Conservation (phyloP, 148 eudicot species). For the Simmondsia chinensis region DNA sequence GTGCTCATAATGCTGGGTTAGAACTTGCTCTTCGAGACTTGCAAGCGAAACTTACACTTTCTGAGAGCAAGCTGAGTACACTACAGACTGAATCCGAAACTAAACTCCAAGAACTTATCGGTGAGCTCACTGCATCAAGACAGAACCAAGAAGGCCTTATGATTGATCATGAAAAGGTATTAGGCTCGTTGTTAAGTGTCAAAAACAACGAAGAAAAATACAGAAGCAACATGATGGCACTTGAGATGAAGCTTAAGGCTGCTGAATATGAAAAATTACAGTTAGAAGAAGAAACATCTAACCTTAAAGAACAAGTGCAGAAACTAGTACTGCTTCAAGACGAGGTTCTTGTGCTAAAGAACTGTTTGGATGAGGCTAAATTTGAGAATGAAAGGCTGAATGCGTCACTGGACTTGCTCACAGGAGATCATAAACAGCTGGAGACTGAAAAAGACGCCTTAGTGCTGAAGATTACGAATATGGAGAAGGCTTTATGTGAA, state of each 20-base stretch:
- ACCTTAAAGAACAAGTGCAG: slow-evolving; percentile 53
- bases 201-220: slow-evolving; percentile 49
- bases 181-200: slow-evolving; percentile 25
- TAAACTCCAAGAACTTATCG: slow-evolving; percentile 36
- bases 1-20: slow-evolving; percentile 41
- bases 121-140: slow-evolving; percentile 34
- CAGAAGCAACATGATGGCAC: slow-evolving; percentile 28
- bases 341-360: slow-evolving; percentile 40
- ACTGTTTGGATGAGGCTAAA: slow-evolving; percentile 28
- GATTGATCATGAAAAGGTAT: slow-evolving; percentile 46
- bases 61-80: slow-evolving; percentile 32
- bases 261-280: slow-evolving; percentile 55
- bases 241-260: slow-evolving; percentile 56
- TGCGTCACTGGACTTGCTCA: slow-evolving; percentile 30
- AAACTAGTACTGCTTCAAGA: slow-evolving; percentile 39
- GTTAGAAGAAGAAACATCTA: slow-evolving; percentile 47
- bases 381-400: slow-evolving; percentile 46
- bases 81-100: slow-evolving; percentile 35
- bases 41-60: slow-evolving; percentile 21
- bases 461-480: slow-evolving; percentile 31
- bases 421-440: slow-evolving; percentile 37
- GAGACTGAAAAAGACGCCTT: slow-evolving; percentile 47
- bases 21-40: slow-evolving; percentile 46
- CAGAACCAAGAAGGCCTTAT: slow-evolving; percentile 35
- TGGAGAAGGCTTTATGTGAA: slow-evolving; percentile 42